These are phyloP conservation scores for Salvia miltiorrhiza DNA, from an alignment of 257 asterid genomes.

Conservation along the genomic window DNA sequence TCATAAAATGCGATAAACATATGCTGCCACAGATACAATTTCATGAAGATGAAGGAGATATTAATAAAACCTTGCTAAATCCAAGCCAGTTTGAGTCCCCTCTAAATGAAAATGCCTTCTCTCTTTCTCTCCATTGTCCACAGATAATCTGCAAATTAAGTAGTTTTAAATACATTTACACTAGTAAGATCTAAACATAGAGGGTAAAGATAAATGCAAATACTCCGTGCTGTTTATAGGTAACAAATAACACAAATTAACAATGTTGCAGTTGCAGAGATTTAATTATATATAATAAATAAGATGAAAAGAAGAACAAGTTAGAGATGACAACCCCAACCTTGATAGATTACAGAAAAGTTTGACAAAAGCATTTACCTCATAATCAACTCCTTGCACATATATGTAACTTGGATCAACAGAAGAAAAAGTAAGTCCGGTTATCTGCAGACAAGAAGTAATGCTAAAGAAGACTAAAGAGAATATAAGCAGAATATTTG, in stretches of 20 bases:
- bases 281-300: no score
- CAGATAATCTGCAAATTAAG: constrained; percentile 68
- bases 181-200: no score
- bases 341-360: no score
- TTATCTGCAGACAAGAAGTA: constrained; percentile 54
- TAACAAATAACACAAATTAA: no score
- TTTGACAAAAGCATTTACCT: constrained; percentile 43
- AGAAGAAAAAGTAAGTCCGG: constrained; percentile 83
- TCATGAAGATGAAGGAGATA: background rate
- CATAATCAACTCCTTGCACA: constrained; percentile 92
- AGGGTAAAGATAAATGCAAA: no score
- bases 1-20: background rate
- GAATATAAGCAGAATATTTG: background rate
- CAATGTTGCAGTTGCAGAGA: no score
- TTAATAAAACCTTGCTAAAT: constrained; percentile 65
- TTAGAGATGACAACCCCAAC: no score
- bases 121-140: constrained; percentile 68
- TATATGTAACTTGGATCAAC: constrained; percentile 67
- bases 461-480: constrained; percentile 1
- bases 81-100: constrained; percentile 99
- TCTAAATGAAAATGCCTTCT: constrained; percentile 69
- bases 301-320: no score
- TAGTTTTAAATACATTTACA: no score
- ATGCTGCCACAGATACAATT: background rate
- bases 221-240: no score